A percentile compares a stretch with the other conserved stretches of the same genome.
Conservation (phyloP, 768 basidiomycete species). For the Lentinula aciculospora region DNA sequence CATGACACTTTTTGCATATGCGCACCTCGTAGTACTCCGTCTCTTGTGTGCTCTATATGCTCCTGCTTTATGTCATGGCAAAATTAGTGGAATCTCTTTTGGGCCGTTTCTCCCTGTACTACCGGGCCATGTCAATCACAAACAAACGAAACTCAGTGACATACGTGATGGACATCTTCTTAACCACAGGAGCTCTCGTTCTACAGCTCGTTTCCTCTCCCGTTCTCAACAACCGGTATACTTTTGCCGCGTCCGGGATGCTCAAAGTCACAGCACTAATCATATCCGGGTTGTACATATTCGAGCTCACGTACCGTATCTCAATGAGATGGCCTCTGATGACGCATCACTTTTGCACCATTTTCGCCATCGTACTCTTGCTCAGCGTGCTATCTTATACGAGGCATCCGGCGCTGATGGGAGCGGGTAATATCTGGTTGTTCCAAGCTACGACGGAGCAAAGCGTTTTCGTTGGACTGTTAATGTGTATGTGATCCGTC, state of each 20-base stretch:
- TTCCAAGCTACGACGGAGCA: conserved; percentile 4
- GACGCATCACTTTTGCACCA: conserved; percentile 2
- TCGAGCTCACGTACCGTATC: conserved; percentile 1
- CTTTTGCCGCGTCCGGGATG: neutral
- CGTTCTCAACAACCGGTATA: neutral
- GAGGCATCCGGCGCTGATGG: neutral
- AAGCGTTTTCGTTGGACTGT: neutral
- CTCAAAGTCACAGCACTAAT: neutral
- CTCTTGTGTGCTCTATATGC: neutral
- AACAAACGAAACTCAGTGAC: conserved; percentile 1
- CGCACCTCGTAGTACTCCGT: neutral
- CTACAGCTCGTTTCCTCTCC: neutral
- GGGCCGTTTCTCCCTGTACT: neutral
- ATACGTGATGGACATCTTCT: neutral
- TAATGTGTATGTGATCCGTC: neutral
- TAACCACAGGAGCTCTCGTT: neutral
- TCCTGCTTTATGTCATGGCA: neutral
- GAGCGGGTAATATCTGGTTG: neutral
- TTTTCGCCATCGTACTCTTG: neutral
- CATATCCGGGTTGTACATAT: conserved; percentile 2
- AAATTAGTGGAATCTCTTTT: neutral
- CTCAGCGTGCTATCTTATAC: neutral
- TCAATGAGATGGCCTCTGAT: conserved; percentile 3
- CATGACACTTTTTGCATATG: neutral
- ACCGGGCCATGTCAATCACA: neutral